These are phyloP conservation scores for Oryza coarctata DNA, from an alignment of 176 grass and related monocot species.

Conservation along the genomic window DNA sequence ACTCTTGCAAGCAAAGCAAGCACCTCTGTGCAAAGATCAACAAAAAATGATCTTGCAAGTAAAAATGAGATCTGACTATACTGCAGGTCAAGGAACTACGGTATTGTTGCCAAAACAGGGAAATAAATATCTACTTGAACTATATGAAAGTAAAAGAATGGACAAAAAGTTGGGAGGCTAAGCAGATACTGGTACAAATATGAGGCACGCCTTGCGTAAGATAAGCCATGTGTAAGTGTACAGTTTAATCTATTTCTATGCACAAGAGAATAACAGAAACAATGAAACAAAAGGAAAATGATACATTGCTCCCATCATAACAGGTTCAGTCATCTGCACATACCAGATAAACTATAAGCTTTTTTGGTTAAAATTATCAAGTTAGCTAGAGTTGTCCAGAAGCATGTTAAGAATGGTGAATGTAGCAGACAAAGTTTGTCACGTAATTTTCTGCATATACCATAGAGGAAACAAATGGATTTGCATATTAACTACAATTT, in stretches of 20 bases:
- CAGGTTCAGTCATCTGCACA: constrained; percentile 80
- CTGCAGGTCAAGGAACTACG: constrained; percentile 52
- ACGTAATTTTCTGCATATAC: not conserved
- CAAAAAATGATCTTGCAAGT: constrained; percentile 89
- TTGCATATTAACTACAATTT: not conserved
- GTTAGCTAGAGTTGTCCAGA: not conserved
- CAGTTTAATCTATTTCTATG: not conserved
- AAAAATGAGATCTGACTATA: constrained; percentile 82
- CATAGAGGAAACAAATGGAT: not conserved
- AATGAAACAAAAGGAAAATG: constrained; percentile 33
- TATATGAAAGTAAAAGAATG: not conserved
- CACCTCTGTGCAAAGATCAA: constrained; percentile 59
- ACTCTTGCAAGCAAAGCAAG: constrained; percentile 79
- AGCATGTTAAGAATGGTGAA: not conserved
- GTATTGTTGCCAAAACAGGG: constrained; percentile 2
- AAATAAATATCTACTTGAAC: not conserved
- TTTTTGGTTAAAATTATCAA: not conserved
- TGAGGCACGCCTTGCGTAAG: constrained; percentile 3
- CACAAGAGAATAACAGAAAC: not conserved
- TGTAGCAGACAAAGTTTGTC: not conserved
- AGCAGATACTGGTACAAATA: not conserved
- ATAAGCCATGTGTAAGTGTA: not conserved
- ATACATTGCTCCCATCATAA: constrained; percentile 90
- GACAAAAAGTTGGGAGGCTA: not conserved
- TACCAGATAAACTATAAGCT: constrained; percentile 20